Evolutionary conservation across 306 rosid genomes (phyloP).

Genomic region (Casuarina equisetifolia): DNA sequence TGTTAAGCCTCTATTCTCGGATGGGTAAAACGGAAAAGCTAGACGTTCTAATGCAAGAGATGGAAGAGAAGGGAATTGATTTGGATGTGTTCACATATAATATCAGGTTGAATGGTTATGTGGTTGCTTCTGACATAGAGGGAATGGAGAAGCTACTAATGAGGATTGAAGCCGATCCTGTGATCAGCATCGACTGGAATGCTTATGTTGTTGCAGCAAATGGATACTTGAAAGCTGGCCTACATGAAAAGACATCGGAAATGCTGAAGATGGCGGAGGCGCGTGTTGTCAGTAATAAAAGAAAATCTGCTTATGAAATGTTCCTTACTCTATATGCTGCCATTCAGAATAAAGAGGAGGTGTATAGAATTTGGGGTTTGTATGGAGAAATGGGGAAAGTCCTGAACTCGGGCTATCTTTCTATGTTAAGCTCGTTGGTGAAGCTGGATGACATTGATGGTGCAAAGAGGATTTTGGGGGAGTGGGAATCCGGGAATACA

Average conservation of each 20-base stretch:
- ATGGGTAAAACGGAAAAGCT: slow-evolving; percentile 53
- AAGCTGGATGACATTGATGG: slow-evolving; percentile 66
- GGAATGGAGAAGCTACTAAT: slow-evolving; percentile 59
- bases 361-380: slow-evolving; percentile 62
- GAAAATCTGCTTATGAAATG: slow-evolving; percentile 44
- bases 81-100: slow-evolving; percentile 34
- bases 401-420: slow-evolving; percentile 45
- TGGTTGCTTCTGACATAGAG: slow-evolving; percentile 29
- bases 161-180: slow-evolving; percentile 55
- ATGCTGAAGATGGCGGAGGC: slow-evolving; percentile 53
- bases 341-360: slow-evolving; percentile 55
- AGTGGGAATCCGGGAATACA: slow-evolving; percentile 55
- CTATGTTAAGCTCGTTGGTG: slow-evolving; percentile 55
- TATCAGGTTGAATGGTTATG: slow-evolving; percentile 56
- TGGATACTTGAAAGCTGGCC: slow-evolving; percentile 55
- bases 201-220: slow-evolving; percentile 49
- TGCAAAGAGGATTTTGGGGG: slow-evolving; percentile 58
- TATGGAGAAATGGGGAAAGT: slow-evolving; percentile 18
- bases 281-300: slow-evolving; percentile 6
- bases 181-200: slow-evolving; percentile 44
- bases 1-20: slow-evolving; percentile 60
- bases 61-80: slow-evolving; percentile 49
- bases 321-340: slow-evolving; percentile 43
- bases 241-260: slow-evolving; percentile 38
- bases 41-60: slow-evolving; percentile 47